Percentiles rank a stretch among this genome's conserved stretches.
Evolutionary conservation across 768 basidiomycete genomes (phyloP).

Genomic region (Leccinum boreale): DNA sequence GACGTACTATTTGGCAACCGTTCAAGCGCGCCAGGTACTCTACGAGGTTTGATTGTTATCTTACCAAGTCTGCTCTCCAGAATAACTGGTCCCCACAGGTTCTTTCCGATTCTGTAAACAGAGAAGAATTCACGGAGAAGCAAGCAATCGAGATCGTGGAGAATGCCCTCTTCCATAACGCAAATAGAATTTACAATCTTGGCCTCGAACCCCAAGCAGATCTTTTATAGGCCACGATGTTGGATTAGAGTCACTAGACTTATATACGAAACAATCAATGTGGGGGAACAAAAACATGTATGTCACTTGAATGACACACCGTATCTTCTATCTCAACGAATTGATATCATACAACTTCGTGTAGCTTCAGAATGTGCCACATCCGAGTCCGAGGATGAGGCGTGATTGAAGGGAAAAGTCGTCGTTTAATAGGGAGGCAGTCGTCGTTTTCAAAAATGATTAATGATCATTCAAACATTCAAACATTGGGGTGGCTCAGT

Average conservation of each 20-base stretch:
- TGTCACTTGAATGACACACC: neutral
- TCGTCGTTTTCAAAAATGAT: no score
- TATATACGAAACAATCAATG: neutral
- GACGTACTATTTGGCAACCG: slow-evolving; percentile 62
- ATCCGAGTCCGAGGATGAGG: no score
- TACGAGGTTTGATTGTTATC: slow-evolving; percentile 44
- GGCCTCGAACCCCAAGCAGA: slow-evolving; percentile 36
- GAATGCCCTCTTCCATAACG: slow-evolving; percentile 62
- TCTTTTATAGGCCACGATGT: slow-evolving; percentile 1
- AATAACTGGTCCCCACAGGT: slow-evolving; percentile 59
- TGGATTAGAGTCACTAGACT: neutral
- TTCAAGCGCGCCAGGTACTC: slow-evolving; percentile 62
- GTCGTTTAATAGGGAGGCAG: no score
- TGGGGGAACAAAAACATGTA: neutral
- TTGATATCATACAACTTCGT: neutral
- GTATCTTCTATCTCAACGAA: neutral
- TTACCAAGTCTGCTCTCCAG: slow-evolving; percentile 10
- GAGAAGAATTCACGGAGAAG: slow-evolving; percentile 49
- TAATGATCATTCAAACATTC: no score
- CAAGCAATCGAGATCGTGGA: slow-evolving; percentile 54
- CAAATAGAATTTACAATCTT: slow-evolving; percentile 62
- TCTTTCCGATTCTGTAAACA: slow-evolving; percentile 45
- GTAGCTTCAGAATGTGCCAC: no score
- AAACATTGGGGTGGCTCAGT: no score
- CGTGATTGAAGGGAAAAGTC: no score